Base-by-base conservation (phyloP, 1,284 basidiomycete species). In the Meripilus lineatus region DNA sequence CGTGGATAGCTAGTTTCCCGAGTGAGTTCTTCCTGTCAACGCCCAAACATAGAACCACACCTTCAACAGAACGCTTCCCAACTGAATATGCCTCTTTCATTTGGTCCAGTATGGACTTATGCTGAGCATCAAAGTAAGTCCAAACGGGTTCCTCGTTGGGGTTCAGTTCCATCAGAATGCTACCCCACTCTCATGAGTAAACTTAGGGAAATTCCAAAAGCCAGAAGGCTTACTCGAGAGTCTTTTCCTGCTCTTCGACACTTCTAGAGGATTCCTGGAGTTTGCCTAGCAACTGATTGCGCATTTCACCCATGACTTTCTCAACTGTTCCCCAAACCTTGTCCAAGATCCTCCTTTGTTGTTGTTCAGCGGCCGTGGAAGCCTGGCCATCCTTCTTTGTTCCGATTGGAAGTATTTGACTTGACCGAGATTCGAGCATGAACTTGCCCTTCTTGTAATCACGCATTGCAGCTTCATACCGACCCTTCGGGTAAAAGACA, bases 381-480 rank as follows among this genome's bases (percentile, higher is more conserved):
- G 66, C 67, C 45, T 70, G 70, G 15, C 71, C 72, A 49, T 79
- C 81, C 55, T 75, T 80, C 11, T 70, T 60, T 37, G 70, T 69
- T 22, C 76, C 80, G 22, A 76, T 72, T 7, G 81, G 84, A 4
- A 90, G 71, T 2, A 94, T 72, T 57, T 93, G 92, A 0, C 85
- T 88, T 0, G 93, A 89, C 14, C 91, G 79, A 13, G 86, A 86
- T 55, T 94, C 89, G 38, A 95, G 76, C 26, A 99, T 74, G 63
- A 90, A 87, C 51, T 93, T 90, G 26, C 95, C 96, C 65, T 97
- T 97, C 68, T 96, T 96, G 73, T 99, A 99, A 56, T 97, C 94
- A 28, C 93, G 81, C 56, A 99, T 72, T 0, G 93, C 94, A 32
- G 86, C 81, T 51, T 99, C 96, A 60, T 95, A 98, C 47, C 89